These are phyloP conservation scores for Cryptococcus depauperatus DNA, from an alignment of 1,284 basidiomycete genomes.

Conservation along the genomic window DNA sequence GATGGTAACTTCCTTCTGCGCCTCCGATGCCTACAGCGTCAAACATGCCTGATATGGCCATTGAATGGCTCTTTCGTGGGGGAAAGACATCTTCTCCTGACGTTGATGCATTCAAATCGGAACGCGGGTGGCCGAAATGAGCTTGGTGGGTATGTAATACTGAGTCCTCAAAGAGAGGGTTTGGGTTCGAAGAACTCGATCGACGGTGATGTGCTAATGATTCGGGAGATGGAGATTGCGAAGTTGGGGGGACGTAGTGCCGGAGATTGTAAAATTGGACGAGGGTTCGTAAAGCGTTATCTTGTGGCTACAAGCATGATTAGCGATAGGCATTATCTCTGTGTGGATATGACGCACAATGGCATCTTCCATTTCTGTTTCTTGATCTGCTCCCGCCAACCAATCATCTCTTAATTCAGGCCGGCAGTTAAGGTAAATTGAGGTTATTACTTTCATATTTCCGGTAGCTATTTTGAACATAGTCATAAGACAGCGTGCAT, in stretches of 20 bases:
- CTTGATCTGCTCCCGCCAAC: constrained; percentile 87
- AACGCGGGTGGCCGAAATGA: constrained; percentile 1
- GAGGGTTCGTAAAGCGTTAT: constrained; percentile 86
- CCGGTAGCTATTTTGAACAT: too few species aligned
- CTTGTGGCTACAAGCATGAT: constrained; percentile 63
- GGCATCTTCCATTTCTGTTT: constrained; percentile 65
- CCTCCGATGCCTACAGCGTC: not conserved
- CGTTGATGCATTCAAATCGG: not conserved
- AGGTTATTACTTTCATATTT: constrained; percentile 99
- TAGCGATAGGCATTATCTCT: not conserved
- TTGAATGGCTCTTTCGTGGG: constrained; percentile 38
- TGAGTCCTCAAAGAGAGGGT: constrained; percentile 24
- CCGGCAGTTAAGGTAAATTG: constrained; percentile 93
- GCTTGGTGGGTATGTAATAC: constrained; percentile 8
- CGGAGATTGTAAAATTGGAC: constrained; percentile 70
- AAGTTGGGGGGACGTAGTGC: constrained; percentile 29
- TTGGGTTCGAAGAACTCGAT: constrained; percentile 23
- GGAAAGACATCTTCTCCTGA: constrained; percentile 49
- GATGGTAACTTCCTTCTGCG: constrained; percentile 44
- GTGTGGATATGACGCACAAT: constrained; percentile 20
- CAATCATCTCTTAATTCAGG: constrained; percentile 96
- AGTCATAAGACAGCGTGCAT: not conserved
- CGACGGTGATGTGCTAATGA: constrained; percentile 16
- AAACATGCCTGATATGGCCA: not conserved
- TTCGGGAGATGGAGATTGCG: constrained; percentile 19